Conservation (phyloP, 1,284 basidiomycete genomes). For the Xerocomus cyaneibrunnescens region DNA sequence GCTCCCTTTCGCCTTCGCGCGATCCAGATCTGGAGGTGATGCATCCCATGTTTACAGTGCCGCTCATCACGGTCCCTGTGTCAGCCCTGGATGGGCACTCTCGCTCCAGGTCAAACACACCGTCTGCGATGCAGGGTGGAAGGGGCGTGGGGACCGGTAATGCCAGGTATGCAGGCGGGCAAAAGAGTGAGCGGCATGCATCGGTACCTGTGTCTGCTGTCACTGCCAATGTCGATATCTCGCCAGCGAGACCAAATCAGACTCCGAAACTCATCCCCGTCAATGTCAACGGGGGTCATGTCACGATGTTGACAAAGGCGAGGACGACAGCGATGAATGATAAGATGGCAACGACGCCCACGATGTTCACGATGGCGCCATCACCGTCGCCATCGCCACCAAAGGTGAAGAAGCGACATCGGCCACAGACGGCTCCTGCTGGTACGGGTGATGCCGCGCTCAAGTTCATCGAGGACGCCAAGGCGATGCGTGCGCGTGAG, state of each 20-base stretch:
- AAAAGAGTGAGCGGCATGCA: neutral
- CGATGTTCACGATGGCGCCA: neutral
- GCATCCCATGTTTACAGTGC: slow-evolving; percentile 34
- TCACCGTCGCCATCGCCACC: neutral
- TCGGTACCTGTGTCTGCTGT: neutral
- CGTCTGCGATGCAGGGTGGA: neutral
- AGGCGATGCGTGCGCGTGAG: slow-evolving; percentile 2
- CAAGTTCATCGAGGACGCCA: slow-evolving; percentile 21
- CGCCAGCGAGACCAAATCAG: neutral
- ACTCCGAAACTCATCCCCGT: neutral
- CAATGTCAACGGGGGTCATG: neutral
- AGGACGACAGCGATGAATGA: neutral
- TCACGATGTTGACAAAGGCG: neutral
- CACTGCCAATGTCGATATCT: neutral
- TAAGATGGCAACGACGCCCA: neutral
- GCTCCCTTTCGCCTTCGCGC: neutral
- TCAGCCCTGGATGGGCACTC: neutral
- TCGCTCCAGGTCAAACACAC: neutral
- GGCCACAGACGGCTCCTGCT: slow-evolving; percentile 30
- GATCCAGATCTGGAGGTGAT: slow-evolving; percentile 3
- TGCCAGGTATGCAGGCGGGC: neutral
- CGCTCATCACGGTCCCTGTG: slow-evolving; percentile 26
- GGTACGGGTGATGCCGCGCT: slow-evolving; percentile 9
- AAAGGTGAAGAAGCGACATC: slow-evolving; percentile 7
- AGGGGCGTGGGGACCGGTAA: neutral